phyloP scores from a whole-genome alignment of 2,329 filamentous ascomycete species.

The Fusarium mundagurra region DNA sequence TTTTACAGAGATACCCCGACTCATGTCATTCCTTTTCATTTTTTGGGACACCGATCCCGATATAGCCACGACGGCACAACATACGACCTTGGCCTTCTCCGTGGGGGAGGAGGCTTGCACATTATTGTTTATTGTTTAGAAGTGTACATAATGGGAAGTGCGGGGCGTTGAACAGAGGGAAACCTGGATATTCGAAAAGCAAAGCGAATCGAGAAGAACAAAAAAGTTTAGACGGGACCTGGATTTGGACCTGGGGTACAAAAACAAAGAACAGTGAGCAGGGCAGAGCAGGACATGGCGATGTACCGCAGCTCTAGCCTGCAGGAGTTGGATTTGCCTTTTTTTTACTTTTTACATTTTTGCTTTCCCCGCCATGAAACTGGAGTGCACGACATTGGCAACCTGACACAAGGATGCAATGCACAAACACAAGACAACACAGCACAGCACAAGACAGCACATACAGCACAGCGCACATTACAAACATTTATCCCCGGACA shows the following conservation, averaged over 20 bases:
- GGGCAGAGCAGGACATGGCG: neutral
- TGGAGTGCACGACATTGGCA: slow-evolving; percentile 15
- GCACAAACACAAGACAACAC: slow-evolving; percentile 10
- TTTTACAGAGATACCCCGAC: slow-evolving; percentile 43
- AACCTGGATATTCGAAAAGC: slow-evolving; percentile 31
- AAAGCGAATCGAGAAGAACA: slow-evolving; percentile 13
- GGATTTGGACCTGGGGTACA: slow-evolving; percentile 5
- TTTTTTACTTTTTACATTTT: slow-evolving; percentile 18
- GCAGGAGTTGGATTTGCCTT: slow-evolving; percentile 36
- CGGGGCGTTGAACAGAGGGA: slow-evolving; percentile 37
- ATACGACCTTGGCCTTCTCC: slow-evolving; percentile 15
- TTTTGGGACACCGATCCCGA: slow-evolving; percentile 16
- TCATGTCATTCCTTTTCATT: slow-evolving; percentile 43
- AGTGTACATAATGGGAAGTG: slow-evolving; percentile 37
- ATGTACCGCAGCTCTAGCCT: slow-evolving; percentile 14
- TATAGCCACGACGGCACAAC: slow-evolving; percentile 41
- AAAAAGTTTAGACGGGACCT: slow-evolving; percentile 41
- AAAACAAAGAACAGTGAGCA: slow-evolving; percentile 28
- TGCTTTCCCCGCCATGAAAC: slow-evolving; percentile 11
- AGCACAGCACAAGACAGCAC: neutral
- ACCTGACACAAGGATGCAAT: slow-evolving; percentile 13
- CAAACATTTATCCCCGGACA: slow-evolving; percentile 30
- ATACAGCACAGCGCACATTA: neutral
- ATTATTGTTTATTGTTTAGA: slow-evolving; percentile 42
- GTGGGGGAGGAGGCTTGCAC: slow-evolving; percentile 13